Conservation (phyloP, 352 stramenopile species). For the Sclerospora graminicola region DNA sequence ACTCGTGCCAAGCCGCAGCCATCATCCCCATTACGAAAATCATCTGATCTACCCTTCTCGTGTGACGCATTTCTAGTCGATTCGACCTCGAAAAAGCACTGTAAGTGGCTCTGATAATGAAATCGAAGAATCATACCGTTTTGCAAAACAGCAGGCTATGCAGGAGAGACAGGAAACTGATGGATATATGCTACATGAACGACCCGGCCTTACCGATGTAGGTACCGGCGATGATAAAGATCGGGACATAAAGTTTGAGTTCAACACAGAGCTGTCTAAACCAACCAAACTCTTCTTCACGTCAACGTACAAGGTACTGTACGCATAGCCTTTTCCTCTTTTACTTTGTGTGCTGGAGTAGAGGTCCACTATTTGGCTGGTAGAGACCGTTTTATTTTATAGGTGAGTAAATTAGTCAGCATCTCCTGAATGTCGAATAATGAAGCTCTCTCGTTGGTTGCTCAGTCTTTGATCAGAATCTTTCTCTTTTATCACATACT, state of each 20-base stretch:
- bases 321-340: neutral
- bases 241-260: constrained; percentile 13
- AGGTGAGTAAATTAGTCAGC: no score
- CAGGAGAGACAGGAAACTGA: constrained; percentile 9
- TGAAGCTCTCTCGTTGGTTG: no score
- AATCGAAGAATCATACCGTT: constrained; percentile 21
- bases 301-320: no score
- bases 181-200: neutral
- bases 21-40: no score
- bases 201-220: constrained; percentile 2
- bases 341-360: neutral
- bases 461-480: no score
- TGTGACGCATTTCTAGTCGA: constrained; percentile 11
- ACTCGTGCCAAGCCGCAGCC: neutral
- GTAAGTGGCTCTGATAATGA: constrained; percentile 34
- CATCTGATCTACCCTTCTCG: constrained; percentile 13
- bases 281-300: no score
- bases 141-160: constrained; percentile 33
- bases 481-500: no score
- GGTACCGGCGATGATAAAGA: constrained; percentile 9
- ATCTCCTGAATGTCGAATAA: no score
- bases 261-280: no score
- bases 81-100: constrained; percentile 28
- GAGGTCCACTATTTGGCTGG: no score
- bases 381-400: no score